phyloP scores from a whole-genome alignment of 495 filamentous ascomycete species.

The Cercophora scortea region DNA sequence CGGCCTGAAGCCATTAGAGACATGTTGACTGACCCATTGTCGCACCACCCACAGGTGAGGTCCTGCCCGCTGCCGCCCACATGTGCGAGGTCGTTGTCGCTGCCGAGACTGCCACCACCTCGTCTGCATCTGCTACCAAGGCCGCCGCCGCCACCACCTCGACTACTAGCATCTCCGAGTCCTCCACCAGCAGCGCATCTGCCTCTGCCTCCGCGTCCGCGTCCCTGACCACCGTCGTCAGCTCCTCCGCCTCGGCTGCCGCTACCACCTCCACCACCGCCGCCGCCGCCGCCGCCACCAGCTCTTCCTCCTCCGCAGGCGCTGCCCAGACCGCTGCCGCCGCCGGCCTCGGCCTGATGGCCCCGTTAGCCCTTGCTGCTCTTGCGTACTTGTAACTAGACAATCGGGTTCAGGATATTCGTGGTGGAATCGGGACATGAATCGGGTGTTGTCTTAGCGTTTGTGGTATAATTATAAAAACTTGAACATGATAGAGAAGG shows the following conservation, averaged over 20 bases:
- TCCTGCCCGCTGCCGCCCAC: slow-evolving; percentile 13
- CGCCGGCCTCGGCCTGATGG: neutral
- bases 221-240: neutral
- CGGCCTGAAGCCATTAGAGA: no score
- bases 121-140: neutral
- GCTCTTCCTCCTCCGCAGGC: neutral
- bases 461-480: no score
- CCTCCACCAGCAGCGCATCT: neutral
- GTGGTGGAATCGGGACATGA: no score
- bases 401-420: no score
- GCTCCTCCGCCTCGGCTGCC: neutral
- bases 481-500: no score
- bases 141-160: neutral
- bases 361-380: neutral
- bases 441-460: no score
- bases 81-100: slow-evolving; percentile 11
- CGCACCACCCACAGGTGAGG: slow-evolving; percentile 4
- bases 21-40: neutral
- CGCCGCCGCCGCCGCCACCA: neutral
- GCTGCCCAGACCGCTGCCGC: neutral
- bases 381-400: neutral
- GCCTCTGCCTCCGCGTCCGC: neutral
- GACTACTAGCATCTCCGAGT: neutral
- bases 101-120: neutral
- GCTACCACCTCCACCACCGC: neutral